Conservation (phyloP, 1,139 yeast genomes). For the Protomyces lactucae-debilis region DNA sequence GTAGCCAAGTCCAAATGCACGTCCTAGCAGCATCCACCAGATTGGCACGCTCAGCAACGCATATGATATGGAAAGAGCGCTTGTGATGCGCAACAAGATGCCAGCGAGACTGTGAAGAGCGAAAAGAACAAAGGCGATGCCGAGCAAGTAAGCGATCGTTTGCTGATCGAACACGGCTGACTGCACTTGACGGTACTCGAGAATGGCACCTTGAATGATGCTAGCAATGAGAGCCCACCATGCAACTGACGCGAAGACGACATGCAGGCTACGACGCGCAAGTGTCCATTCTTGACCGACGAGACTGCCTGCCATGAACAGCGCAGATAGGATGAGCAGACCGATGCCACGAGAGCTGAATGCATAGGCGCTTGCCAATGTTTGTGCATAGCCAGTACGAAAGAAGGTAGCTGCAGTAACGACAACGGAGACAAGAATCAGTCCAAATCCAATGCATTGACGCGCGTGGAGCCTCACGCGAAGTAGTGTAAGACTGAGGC, state of each 20-base stretch:
- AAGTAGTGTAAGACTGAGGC: neutral
- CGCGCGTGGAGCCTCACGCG: neutral
- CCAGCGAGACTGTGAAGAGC: neutral
- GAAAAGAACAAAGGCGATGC: neutral
- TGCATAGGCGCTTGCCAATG: neutral
- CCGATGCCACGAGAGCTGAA: neutral
- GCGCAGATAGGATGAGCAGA: neutral
- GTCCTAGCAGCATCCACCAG: neutral
- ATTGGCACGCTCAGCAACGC: neutral
- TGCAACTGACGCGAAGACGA: neutral
- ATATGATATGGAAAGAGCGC: neutral
- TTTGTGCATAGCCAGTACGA: neutral
- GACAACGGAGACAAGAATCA: neutral
- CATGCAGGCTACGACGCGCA: neutral
- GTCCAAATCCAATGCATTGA: neutral
- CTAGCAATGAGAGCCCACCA: neutral
- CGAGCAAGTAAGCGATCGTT: neutral
- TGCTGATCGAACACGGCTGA: neutral
- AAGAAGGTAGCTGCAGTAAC: neutral
- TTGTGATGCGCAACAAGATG: neutral
- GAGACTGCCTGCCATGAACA: neutral
- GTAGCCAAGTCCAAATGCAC: neutral
- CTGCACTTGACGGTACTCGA: neutral
- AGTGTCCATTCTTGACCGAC: neutral
- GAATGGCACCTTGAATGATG: neutral